These are phyloP conservation scores for Hyaloperonospora arabidopsidis DNA, from an alignment of 352 stramenopile species.

Conservation along the genomic window DNA sequence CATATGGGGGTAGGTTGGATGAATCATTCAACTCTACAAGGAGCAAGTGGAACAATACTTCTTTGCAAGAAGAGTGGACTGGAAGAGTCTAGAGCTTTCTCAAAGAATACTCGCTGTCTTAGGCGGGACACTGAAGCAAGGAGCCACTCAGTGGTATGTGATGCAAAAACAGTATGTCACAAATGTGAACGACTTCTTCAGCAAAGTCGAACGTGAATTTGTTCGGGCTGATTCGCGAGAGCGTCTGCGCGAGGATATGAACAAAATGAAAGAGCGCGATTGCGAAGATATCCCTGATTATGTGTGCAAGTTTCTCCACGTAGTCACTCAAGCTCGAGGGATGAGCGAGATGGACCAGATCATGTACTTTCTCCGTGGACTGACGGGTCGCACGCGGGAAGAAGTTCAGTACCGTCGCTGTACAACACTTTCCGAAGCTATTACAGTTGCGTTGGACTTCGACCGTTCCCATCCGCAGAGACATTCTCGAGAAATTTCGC, in stretches of 20 bases:
- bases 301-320: slow-evolving; percentile 3
- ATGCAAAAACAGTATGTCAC: slow-evolving; percentile 5
- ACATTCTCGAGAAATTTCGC: too few relatives aligned
- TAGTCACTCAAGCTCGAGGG: background rate
- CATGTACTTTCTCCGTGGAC: slow-evolving; percentile 2
- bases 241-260: slow-evolving; percentile 2
- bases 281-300: background rate
- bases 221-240: background rate
- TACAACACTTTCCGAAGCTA: too few relatives aligned
- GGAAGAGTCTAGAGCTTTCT: slow-evolving; percentile 5
- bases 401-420: too few relatives aligned
- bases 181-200: slow-evolving; percentile 5
- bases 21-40: slow-evolving; percentile 2
- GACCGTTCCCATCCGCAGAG: too few relatives aligned
- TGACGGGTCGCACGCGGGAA: background rate
- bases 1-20: background rate
- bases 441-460: too few relatives aligned
- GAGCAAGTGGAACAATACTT: slow-evolving; percentile 11
- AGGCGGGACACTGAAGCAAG: slow-evolving; percentile 9
- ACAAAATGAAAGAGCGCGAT: slow-evolving; percentile 5
- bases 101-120: slow-evolving; percentile 1
- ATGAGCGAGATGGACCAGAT: slow-evolving; percentile 5
- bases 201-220: slow-evolving; percentile 4
- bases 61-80: slow-evolving; percentile 9
- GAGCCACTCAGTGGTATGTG: slow-evolving; percentile 11